Base-by-base conservation (phyloP, 257 asterid species). In the Solanum clarkiae region DNA sequence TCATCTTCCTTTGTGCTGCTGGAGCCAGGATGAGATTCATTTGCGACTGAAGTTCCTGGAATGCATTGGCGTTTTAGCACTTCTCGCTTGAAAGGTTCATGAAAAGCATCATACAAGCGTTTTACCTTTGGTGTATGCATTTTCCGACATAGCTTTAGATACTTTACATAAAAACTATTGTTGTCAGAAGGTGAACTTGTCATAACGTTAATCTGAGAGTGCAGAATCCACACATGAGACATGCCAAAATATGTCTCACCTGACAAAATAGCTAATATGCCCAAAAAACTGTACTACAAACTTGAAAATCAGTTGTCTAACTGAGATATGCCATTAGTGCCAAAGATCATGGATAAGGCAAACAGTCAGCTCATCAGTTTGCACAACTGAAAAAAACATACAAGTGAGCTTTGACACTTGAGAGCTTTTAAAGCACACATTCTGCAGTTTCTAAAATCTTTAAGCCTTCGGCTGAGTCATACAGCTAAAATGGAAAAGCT, bases 61-160 rank as follows among this genome's bases (percentile, higher is more conserved):
- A 85, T 74, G 3, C 89, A 86, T 45, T 89, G 84, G 24, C 74
- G 89, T 88, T 44, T 89, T 32, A 94, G 90, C 83, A 87, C 91
- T 65, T 91, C 91, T 26, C 98, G 97, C 91, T 92, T 95, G 92
- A 95, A 97, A 56, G 98, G 98, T 92, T 97, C 98, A 17, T 95
- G 98, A 89, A 97, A 97, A 81, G 98, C 88, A 45, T 95, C 98
- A 53, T 93, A 84, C 90, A 97, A 86, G 66, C 98, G 93, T 89
- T 92, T 97, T 49, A 97, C 99, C 99, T 95, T 26, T 53, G 65
- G 44, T 26, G 26, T 79, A 79, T 42, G 2, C 11, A 79, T 26
- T 79, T 79, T 26, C 62, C 82, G 29, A 17, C 65, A 79, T 9
- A 26, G 65, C 24, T 79, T 51, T 24, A 77, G 26, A 51, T 79